phyloP scores from a whole-genome alignment of 1,284 basidiomycete genomes.

The Boletus mariae region DNA sequence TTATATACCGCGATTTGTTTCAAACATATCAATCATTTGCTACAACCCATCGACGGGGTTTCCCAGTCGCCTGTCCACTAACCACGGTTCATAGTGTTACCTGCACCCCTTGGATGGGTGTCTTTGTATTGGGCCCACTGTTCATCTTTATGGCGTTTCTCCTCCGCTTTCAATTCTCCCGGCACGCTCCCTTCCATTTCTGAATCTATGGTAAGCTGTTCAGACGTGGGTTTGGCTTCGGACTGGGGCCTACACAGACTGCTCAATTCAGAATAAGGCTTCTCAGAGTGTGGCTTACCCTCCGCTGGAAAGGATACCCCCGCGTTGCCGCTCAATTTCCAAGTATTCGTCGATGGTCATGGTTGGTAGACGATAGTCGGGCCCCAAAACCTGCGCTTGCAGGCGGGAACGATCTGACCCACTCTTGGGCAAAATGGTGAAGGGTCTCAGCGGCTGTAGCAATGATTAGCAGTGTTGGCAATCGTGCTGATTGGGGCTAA shows the following conservation, averaged over 20 bases:
- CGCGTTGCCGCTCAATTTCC: conserved; percentile 77
- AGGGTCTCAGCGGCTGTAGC: conserved; percentile 73
- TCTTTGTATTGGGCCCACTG: conserved; percentile 86
- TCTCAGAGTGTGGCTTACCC: conserved; percentile 53
- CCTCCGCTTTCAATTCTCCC: conserved; percentile 71
- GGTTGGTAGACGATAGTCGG: conserved; percentile 85
- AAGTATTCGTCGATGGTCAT: conserved; percentile 98
- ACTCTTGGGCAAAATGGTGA: conserved; percentile 83
- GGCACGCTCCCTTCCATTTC: conserved; percentile 80
- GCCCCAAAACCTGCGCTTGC: conserved; percentile 80
- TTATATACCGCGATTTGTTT: conserved; percentile 32
- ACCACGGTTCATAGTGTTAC: conserved; percentile 95
- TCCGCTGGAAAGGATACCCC: conserved; percentile 85
- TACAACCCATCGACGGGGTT: conserved; percentile 9
- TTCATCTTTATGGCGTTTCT: conserved; percentile 79
- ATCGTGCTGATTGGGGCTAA: conserved; percentile 27
- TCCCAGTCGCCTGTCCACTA: conserved; percentile 33
- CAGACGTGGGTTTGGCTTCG: conserved; percentile 65
- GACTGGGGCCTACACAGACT: conserved; percentile 56
- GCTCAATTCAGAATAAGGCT: conserved; percentile 9
- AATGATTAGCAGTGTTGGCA: conserved; percentile 5
- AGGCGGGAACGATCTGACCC: conserved; percentile 65
- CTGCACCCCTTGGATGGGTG: conserved; percentile 75
- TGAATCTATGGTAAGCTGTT: conserved; percentile 72
- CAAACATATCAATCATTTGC: conserved; percentile 13